Evolutionary conservation across 176 grass and related monocot species (phyloP), one percentile per base, ranked within the genome.

Genomic region (Triticum urartu): DNA sequence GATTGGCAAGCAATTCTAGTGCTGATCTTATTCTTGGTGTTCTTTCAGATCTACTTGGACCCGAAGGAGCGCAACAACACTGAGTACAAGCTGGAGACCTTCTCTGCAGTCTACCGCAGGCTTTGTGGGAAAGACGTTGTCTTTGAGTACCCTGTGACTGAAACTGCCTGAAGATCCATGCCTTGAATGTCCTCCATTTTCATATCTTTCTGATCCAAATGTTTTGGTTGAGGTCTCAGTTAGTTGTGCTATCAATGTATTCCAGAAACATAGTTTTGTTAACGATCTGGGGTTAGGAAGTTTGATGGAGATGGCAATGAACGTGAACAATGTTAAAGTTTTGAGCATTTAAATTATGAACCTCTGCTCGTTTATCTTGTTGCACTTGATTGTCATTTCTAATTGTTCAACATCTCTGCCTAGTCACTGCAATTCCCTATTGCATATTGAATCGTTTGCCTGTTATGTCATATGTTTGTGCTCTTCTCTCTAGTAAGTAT

Each of bases 11-110:
- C 9, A 40, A 28, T 22, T 4, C 14, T 64, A 47, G 42, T 84
- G 59, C 48, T 81, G 30, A 81, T 3, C 45, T 11, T 13, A 62
- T 33, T 74, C 5, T 61, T 84, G 8, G 9, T 77, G n/a, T 61
- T 18, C 58, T 52, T 65, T 36, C 89, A 99, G 97, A 97, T 99
- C 45, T 97, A 91, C 81, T 81, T 99, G 80, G 94, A 97, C 85
- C 97, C 92, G 0, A 99, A 99, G 85, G 97, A 99, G 85, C 87
- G 97, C 64, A 99, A 99, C 89, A 99, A 97, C 80, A 99, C 97
- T 0, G 97, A 99, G 58, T 99, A 97, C 79, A 99, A 99, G 85
- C 87, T 99, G 83, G 97, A 99, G 85, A 97, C 94, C 70, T 99
- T 91, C 77, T 80, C 87, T 5, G 90, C 93, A 0, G 97, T 99